Evolutionary conservation across 148 eudicot species (phyloP).

Genomic region (Hydrangea macrophylla): DNA sequence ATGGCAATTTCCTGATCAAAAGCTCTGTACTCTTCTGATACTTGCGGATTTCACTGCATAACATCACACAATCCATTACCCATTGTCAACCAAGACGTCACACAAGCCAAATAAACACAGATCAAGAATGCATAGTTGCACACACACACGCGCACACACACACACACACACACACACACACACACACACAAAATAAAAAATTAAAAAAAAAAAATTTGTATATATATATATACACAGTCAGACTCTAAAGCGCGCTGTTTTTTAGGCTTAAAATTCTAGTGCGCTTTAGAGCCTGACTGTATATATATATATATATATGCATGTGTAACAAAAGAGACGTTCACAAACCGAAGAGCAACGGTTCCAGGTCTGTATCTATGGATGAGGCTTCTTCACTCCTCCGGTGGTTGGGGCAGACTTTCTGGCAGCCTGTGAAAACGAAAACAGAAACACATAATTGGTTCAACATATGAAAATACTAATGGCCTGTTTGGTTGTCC

Average conservation of each 20-base stretch:
- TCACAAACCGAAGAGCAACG: slow-evolving; percentile 18
- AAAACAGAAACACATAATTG: background rate
- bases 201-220: background rate
- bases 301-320: too few relatives aligned
- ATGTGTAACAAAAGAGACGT: too few relatives aligned
- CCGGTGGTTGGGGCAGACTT: slow-evolving; percentile 23
- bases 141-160: too few relatives aligned
- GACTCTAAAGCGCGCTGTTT: too few relatives aligned
- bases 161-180: too few relatives aligned
- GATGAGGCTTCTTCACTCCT: slow-evolving; percentile 28
- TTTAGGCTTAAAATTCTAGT: too few relatives aligned
- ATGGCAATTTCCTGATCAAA: slow-evolving; percentile 21
- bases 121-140: too few relatives aligned
- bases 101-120: background rate
- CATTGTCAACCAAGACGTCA: background rate
- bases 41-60: slow-evolving; percentile 22
- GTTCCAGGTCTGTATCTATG: slow-evolving; percentile 24
- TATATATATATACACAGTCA: too few relatives aligned
- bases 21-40: too few relatives aligned
- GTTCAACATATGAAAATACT: background rate
- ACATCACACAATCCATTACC: background rate
- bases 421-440: slow-evolving; percentile 13
- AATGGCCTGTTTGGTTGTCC: background rate
- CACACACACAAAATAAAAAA: background rate
- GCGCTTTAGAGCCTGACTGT: too few relatives aligned